Evolutionary conservation across 768 basidiomycete species (phyloP), one percentile per base, ranked within the genome.

Genomic region (Xerocomellus amylosporus): DNA sequence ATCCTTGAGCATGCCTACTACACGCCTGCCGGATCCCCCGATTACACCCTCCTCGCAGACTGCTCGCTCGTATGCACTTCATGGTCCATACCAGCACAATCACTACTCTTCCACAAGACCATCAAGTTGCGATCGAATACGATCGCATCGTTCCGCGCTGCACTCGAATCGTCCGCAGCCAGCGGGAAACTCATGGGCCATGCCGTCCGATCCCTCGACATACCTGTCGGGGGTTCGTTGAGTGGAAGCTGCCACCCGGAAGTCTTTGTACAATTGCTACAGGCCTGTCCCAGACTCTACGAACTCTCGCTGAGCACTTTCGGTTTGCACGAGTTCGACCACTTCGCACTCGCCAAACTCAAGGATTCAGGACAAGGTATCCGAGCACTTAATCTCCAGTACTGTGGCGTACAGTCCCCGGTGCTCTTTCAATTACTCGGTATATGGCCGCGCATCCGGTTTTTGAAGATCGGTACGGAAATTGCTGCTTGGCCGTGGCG

Each of bases 381-480:
- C 46, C 68, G 73, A 22, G 69, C 75, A 0, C 59, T 77, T 46
- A 63, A 58, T 30, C 52, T 79, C 22, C 50, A 62, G 13, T 41
- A 54, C 0, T 76, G 71, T 50, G 73, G 75, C 41, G 64, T 75
- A 1, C 75, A 77, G 60, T 77, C 77, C 7, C 75, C 76, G 15
- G 63, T 78, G 20, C 56, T 78, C 6, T 80, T 75, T 47, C 73
- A 79, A 46, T 64, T 80, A 0, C 62, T 79, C 19, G 59, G 56
- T 0, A 65, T 76, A 37, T 75, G 76, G 66, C 71, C 74, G 0
- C 62, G 56, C 19, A 56, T 79, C 51, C 65, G 59, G 20, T 76
- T 74, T 59, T 68, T 80, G 51, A 69, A 68, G 37, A 46, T 79
- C 22, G 74, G 71, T 6, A 59, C 67, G 6, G 76, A 77, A 52